Evolutionary conservation across 73 alveolate genomes (phyloP), one percentile per base, ranked within the genome.

Genomic region (Paramecium octaurelia): DNA sequence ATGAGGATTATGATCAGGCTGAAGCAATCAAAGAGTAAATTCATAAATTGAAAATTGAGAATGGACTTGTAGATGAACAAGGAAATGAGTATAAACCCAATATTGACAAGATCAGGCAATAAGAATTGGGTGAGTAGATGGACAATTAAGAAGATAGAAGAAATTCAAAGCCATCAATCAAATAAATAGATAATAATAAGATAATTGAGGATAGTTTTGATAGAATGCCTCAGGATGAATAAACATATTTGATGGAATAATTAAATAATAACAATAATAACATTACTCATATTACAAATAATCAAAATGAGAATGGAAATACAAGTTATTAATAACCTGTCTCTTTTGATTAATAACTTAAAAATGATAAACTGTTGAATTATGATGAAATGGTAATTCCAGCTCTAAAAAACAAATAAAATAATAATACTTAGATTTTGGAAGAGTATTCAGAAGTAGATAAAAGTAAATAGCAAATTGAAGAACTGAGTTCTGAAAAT

Each of bases 1-100:
- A 88, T 75, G 96, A 93, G 24, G 96, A 93, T 48, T 93, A 71
- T 75, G 96, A 93, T 80, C 24, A 42, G 48, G 91, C 91, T 20
- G 50, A 23, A 31, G 14, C 24, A 2, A 31, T 80, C 4, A 80
- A 80, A 35, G 91, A 80, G 3, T 40, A 80, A 46, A 80, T 80
- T 11, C 8, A 44, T 21, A 42, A 80, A 42, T 12, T 80, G n/a
- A 80, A 80, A 46, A 46, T 24, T 21, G 91, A 80, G 20, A 44
- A 64, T 48, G 91, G 91, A 24, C n/a, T 80, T 24, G 20, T 43
- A 10, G 91, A 54, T 54, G 69, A 54, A 54, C 16, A 80, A 31
- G 75, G 76, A 4, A 80, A 80, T 80, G 91, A 80, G 10, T 24
- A 21, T 14, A 40, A 64, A 43, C 75, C 71, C 8, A 48, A 44